Base-by-base conservation (phyloP, 176 grass and related monocot genomes). In the Chrysopogon serrulatus region DNA sequence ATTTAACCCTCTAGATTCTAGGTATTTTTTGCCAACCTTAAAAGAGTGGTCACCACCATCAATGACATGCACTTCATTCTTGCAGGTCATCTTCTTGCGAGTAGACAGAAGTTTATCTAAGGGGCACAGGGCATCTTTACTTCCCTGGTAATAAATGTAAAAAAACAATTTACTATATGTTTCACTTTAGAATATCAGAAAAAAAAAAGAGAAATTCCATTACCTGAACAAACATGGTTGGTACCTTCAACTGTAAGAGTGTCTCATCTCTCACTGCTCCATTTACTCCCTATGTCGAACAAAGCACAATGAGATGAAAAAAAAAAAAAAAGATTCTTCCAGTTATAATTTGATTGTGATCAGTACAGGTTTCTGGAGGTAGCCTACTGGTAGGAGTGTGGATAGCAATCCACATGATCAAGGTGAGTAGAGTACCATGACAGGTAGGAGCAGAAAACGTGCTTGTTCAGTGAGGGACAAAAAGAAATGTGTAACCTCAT, bases 171-270 rank as follows among this genome's bases (percentile, higher is more conserved):
- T 34, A 79, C 23, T 54, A 71, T 83, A 15, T 0, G 8, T 79
- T 33, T 41, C 27, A 41, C 12, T 34, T 59, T 28, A 51, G 26
- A 44, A 62, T 54, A 26, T 86, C 0, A 84, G 57, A 32, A 81
- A 47, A 54, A 28, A 30, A 74, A 35, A 28, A 53, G 49, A 70
- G 3, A 73, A 57, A n/a, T 4, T 83, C 19, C 5, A 47, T 68
- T 87, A 92, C 92, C 92, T 94, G 95, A 77, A 94, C 87, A 89
- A 98, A 98, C 86, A 98, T 90, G 51, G 87, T 93, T 77, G 95
- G 90, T 74, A 80, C 82, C 74, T 78, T 87, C 76, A 98, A 82
- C 82, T 95, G 89, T 34, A 98, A 68, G 31, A 98, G 71, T 67
- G 73, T 91, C 82, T 91, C 92, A 76, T 98, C 92, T 35, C 87